phyloP scores from a whole-genome alignment of 176 grass and related monocot species.

The Stipa capillata region DNA sequence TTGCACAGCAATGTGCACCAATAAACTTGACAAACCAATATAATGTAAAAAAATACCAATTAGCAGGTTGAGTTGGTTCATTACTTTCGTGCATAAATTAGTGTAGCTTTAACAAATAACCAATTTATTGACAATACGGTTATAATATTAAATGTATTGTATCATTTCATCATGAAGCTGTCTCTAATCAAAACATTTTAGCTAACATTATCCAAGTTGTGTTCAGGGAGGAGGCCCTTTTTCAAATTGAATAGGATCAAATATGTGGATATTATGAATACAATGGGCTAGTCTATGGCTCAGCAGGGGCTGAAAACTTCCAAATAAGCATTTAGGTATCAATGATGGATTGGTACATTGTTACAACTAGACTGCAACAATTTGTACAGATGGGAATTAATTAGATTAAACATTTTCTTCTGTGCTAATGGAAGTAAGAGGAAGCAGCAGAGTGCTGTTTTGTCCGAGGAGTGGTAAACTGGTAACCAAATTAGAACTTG shows the following conservation, averaged over 20 bases:
- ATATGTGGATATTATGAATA: background rate
- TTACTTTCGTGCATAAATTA: background rate
- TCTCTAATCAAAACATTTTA: background rate
- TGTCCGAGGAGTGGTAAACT: background rate
- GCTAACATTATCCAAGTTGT: background rate
- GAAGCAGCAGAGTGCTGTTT: background rate
- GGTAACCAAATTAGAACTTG: background rate
- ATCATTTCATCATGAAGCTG: background rate
- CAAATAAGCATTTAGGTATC: background rate
- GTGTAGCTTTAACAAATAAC: constrained; percentile 4
- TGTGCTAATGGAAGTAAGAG: background rate
- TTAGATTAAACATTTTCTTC: background rate
- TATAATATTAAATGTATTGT: background rate
- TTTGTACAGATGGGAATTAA: background rate
- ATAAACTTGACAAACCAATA: background rate
- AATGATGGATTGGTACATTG: background rate
- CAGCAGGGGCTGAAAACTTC: background rate
- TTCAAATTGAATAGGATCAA: background rate
- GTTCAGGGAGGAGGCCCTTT: background rate
- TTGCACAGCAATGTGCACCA: background rate
- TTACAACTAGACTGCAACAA: background rate
- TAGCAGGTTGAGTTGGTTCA: background rate
- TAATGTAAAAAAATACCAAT: background rate
- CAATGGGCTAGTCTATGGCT: background rate
- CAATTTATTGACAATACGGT: background rate